Conservation (phyloP, 2,329 filamentous ascomycete species). For the Nemania sp. region DNA sequence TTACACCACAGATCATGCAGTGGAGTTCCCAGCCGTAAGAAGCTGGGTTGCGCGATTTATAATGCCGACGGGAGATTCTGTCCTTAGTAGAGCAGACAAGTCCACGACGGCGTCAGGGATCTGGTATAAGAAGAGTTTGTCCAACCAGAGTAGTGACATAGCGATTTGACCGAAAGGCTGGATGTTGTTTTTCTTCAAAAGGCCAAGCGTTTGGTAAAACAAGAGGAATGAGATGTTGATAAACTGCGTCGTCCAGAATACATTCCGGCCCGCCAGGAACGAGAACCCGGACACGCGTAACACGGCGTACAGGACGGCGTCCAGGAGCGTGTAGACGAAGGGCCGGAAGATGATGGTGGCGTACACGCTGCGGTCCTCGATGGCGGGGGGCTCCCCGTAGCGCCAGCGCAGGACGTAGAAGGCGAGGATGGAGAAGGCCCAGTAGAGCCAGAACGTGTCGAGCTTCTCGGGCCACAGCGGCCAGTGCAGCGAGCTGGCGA, state of each 20-base stretch:
- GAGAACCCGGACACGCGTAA: not conserved
- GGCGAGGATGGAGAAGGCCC: not conserved
- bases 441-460: constrained; percentile 32
- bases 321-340: not conserved
- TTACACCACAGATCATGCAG: not conserved
- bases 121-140: constrained; percentile 1
- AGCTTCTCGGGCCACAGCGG: constrained; percentile 12
- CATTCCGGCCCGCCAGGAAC: not conserved
- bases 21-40: not conserved
- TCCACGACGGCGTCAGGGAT: not conserved
- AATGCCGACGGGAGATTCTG: not conserved
- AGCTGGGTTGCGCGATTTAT: not conserved
- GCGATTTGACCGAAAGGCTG: constrained; percentile 2
- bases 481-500: constrained; percentile 17
- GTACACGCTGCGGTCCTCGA: not conserved
- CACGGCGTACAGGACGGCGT: not conserved
- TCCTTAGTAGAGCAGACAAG: not conserved
- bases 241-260: not conserved
- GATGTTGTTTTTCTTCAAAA: not conserved
- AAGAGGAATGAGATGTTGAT: not conserved
- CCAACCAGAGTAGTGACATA: constrained; percentile 6
- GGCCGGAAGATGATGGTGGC: not conserved
- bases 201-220: accelerated
- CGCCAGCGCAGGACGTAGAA: not conserved
- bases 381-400: not conserved